Percentiles rank a stretch among this genome's conserved stretches.
These are phyloP conservation scores for Talaromyces sp. DNA, from an alignment of 2,329 filamentous ascomycete genomes.

Conservation along the genomic window DNA sequence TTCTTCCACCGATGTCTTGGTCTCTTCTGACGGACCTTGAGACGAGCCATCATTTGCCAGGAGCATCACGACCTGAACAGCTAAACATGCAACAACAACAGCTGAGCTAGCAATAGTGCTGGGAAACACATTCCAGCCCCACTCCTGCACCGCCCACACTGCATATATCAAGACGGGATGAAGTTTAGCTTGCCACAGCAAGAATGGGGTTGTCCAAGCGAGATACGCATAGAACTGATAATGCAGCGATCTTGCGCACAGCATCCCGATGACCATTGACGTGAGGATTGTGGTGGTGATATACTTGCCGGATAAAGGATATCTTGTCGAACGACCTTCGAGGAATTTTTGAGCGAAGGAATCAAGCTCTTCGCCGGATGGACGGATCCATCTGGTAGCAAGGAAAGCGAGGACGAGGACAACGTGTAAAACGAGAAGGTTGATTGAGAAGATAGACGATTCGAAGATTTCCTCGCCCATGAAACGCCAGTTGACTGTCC, in stretches of 20 bases:
- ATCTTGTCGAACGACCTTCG: conserved; percentile 51
- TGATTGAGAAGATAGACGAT: conserved; percentile 61
- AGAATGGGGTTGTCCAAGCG: conserved; percentile 80
- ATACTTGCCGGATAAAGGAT: conserved; percentile 63
- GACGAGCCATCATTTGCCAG: conserved; percentile 42
- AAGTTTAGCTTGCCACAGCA: conserved; percentile 72
- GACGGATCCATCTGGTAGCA: conserved; percentile 65
- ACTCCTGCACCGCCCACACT: conserved; percentile 76
- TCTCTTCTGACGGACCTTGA: conserved; percentile 19
- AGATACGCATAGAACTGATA: conserved; percentile 95
- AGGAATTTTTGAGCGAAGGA: conserved; percentile 50
- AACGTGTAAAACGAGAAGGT: conserved; percentile 62
- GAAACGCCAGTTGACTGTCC: conserved; percentile 99
- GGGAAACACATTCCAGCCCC: conserved; percentile 93
- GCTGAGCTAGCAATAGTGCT: conserved; percentile 63
- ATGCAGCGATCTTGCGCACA: conserved; percentile 83
- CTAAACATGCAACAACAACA: conserved; percentile 66
- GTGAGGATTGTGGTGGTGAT: conserved; percentile 71
- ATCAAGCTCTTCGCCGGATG: conserved; percentile 55
- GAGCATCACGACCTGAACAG: conserved; percentile 58
- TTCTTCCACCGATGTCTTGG: conserved; percentile 20
- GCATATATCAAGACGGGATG: conserved; percentile 62
- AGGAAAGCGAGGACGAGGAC: conserved; percentile 63
- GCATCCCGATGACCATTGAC: conserved; percentile 70
- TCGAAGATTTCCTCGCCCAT: conserved; percentile 78